A percentile compares a stretch with the other conserved stretches of the same genome.
These are phyloP conservation scores for Corymbia calophylla DNA, from an alignment of 441 rosid genomes.

Conservation along the genomic window DNA sequence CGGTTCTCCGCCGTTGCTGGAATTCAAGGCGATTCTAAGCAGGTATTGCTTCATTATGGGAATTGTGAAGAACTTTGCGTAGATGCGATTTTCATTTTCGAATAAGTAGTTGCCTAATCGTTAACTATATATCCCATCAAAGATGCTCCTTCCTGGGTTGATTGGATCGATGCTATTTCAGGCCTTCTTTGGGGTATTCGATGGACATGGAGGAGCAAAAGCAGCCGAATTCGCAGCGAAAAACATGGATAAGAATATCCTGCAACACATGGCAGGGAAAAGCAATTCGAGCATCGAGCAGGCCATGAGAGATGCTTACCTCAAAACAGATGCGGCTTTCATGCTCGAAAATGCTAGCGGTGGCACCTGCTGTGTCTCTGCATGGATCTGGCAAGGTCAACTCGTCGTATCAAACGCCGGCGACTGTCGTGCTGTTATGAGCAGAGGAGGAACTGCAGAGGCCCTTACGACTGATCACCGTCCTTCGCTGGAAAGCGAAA, in stretches of 20 bases:
- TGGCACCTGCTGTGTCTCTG: constrained; percentile 85
- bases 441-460: constrained; percentile 63
- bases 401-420: constrained; percentile 76
- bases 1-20: constrained; percentile 45
- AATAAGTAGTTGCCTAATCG: not conserved
- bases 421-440: constrained; percentile 84
- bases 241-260: constrained; percentile 46
- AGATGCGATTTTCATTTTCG: not conserved
- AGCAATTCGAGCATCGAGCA: constrained; percentile 18
- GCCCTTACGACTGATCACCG: constrained; percentile 79
- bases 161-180: constrained; percentile 11
- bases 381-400: constrained; percentile 53
- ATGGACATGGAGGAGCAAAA: constrained; percentile 80
- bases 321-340: constrained; percentile 63
- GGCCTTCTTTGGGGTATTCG: constrained; percentile 79
- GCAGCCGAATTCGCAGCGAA: constrained; percentile 74
- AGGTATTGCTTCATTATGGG: constrained; percentile 21
- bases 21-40: constrained; percentile 35
- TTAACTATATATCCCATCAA: not conserved
- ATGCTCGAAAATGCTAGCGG: constrained; percentile 43
- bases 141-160: not conserved
- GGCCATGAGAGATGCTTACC: constrained; percentile 54
- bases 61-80: not conserved
- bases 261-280: constrained; percentile 18
- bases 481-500: constrained; percentile 68